Base-by-base conservation (phyloP, 108 stramenopile species). In the Nannochloropsis oceanica region DNA sequence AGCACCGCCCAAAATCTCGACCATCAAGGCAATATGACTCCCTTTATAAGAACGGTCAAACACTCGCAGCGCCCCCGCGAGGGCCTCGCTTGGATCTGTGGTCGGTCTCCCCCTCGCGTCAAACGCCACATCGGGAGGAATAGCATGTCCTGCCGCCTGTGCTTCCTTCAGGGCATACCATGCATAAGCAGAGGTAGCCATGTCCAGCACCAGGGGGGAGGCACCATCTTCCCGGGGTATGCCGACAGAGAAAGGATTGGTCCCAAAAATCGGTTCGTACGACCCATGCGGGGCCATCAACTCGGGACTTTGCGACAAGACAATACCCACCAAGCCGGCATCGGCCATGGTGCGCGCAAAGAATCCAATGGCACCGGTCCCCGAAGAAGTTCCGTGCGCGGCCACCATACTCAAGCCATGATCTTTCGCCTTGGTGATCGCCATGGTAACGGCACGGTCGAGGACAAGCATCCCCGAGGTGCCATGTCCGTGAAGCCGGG, bases 1-100 rank as follows among this genome's bases (percentile, higher is more conserved):
- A 18, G 88, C 88, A 18, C 89, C 89, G 14, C 88, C 89, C 11
- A 89, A 86, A 18, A 89, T 85, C 85, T 89, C 89, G 26, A 89
- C 88, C 26, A 89, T 88, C 27, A 89, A 83, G 26, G 89, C 88
- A n/a, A 89, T 43, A 80, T 89, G 88, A 26, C 87, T 85, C 43
- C 89, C 89, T 84, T 89, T 89, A 85, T 88, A 89, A 20, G 87
- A 85, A 34, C 89, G 86, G 84, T 90, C 89, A 34, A 90, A 90
- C 14, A 89, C 88, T 11, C 88, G 86, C 42, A 90, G 43, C 43
- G 89, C 89, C 34, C 89, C 89, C 26, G 84, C 25, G 20, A 90
- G 86, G 43, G 89, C 89, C 27, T 42, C 89, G 10, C 85, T 42
- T 25, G 89, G 89, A 24, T 86, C 84, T n/a, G 83, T 81, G 12